phyloP scores from a whole-genome alignment of 2,329 filamentous ascomycete species.

The Fusarium pseudonygamai region DNA sequence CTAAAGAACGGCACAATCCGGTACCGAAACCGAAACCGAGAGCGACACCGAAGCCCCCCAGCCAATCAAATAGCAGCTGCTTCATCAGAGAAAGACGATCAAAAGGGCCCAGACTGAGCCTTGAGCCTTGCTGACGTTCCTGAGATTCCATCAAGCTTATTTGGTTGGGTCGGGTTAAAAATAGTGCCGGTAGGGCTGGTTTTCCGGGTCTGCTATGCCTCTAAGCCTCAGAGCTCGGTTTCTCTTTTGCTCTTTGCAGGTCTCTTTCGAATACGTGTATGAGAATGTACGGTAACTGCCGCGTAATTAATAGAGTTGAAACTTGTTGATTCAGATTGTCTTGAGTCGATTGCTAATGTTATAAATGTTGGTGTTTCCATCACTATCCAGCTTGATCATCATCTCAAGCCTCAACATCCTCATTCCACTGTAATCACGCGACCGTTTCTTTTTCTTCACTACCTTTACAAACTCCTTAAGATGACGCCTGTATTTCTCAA shows the following conservation, averaged over 20 bases:
- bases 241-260: neutral
- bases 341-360: neutral
- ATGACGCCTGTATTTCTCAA: neutral
- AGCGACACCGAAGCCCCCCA: neutral
- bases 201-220: neutral
- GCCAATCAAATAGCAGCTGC: neutral
- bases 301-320: neutral
- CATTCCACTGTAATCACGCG: neutral
- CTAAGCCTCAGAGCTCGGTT: slow-evolving; percentile 8
- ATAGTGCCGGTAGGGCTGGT: neutral
- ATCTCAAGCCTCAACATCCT: neutral
- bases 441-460: neutral
- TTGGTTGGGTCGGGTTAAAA: neutral
- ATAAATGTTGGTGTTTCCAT: neutral
- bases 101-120: neutral
- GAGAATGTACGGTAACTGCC: neutral
- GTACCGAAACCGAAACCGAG: slow-evolving; percentile 5
- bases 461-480: neutral
- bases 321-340: neutral
- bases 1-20: neutral
- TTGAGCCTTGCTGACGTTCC: neutral
- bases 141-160: neutral
- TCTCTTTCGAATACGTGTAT: neutral
- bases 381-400: neutral
- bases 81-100: neutral